A percentile compares a stretch with the other conserved stretches of the same genome.
phyloP scores from a whole-genome alignment of 257 asterid genomes.

The Solanum piurae region DNA sequence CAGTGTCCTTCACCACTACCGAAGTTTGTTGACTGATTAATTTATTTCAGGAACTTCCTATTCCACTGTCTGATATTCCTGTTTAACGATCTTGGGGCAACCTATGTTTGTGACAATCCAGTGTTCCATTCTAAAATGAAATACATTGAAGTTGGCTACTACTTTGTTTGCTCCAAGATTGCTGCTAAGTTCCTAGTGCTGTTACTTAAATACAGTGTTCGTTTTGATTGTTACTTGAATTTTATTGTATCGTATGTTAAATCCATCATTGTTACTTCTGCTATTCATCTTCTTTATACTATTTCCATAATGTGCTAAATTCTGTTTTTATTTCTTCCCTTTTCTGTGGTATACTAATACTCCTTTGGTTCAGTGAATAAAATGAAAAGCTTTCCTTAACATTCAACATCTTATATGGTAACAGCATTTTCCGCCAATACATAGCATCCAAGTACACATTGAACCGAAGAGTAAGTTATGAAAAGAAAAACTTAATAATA shows the following conservation, averaged over 20 bases:
- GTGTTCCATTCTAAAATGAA: neutral
- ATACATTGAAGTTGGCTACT: neutral
- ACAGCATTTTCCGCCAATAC: neutral
- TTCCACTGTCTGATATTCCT: neutral
- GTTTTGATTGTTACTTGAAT: no score
- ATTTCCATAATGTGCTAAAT: no score
- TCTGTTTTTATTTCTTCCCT: no score
- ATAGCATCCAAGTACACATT: neutral
- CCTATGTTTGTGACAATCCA: neutral
- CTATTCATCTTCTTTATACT: no score
- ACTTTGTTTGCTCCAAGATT: neutral
- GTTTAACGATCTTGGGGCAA: neutral
- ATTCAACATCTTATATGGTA: neutral
- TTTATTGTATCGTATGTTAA: neutral
- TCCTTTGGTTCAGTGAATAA: neutral
- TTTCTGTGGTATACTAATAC: neutral
- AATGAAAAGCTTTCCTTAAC: neutral
- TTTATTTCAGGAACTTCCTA: neutral
- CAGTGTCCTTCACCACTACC: neutral
- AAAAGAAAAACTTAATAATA: neutral
- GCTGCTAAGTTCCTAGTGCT: neutral
- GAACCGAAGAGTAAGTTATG: neutral
- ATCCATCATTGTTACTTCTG: no score
- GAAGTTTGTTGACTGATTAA: neutral
- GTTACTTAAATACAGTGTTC: no score